These are phyloP conservation scores for Tuber aestivum DNA, from an alignment of 495 filamentous ascomycete genomes.

Conservation along the genomic window DNA sequence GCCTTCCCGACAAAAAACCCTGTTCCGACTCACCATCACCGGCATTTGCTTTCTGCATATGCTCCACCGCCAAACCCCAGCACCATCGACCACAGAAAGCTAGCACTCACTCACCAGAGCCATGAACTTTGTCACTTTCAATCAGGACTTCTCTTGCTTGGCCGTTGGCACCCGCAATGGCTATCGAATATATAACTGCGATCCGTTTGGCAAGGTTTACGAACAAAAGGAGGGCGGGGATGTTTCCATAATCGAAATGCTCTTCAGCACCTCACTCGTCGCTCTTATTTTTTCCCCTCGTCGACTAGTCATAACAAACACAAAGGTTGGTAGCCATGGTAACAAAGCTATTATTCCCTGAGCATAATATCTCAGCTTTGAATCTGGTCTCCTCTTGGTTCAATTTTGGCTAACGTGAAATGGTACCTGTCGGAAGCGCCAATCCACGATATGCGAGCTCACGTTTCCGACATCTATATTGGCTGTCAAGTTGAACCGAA, in stretches of 20 bases:
- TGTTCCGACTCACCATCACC: neutral
- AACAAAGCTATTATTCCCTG: conserved; percentile 8
- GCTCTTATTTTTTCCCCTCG: conserved; percentile 84
- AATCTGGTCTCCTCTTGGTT: neutral
- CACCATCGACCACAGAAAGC: neutral
- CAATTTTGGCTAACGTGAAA: conserved; percentile 14
- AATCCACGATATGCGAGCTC: conserved; percentile 95
- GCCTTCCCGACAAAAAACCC: conserved; percentile 3
- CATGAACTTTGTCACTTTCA: conserved; percentile 98
- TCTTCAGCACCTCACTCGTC: conserved; percentile 97
- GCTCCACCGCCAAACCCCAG: conserved; percentile 4
- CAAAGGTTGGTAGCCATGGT: conserved; percentile 61
- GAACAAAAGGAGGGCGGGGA: conserved; percentile 80
- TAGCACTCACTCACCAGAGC: conserved; percentile 48
- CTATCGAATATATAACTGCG: conserved; percentile 92
- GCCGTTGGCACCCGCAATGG: conserved; percentile 93
- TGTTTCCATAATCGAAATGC: conserved; percentile 93
- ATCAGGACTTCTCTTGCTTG: conserved; percentile 95
- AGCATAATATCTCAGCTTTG: neutral
- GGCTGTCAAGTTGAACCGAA: conserved; percentile 86
- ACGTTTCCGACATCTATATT: conserved; percentile 93
- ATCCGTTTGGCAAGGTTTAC: conserved; percentile 88
- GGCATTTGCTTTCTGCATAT: conserved; percentile 4
- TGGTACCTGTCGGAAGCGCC: conserved; percentile 52
- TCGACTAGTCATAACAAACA: conserved; percentile 90